phyloP scores from a whole-genome alignment of 345 rosid species.

The Abelmoschus esculentus region DNA sequence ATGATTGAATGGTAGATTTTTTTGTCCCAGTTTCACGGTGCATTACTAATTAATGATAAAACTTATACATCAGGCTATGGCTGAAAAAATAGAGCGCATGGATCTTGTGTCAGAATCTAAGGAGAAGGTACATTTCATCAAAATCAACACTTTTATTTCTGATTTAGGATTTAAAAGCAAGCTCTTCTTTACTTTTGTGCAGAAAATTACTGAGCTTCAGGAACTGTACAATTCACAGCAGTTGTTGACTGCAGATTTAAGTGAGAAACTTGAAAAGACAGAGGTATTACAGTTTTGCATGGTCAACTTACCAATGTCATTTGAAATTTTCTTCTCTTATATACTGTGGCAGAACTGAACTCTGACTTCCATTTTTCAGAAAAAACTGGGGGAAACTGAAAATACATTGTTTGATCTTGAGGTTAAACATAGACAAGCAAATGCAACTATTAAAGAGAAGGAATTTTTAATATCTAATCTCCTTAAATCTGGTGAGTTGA shows the following conservation, averaged over 20 bases:
- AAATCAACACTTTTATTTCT: background rate
- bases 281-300: slow-evolving; percentile 43
- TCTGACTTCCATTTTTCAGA: slow-evolving; percentile 37
- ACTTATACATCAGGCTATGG: slow-evolving; percentile 64
- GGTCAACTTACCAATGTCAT: background rate
- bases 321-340: background rate
- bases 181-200: slow-evolving; percentile 19
- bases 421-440: slow-evolving; percentile 91
- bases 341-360: slow-evolving; percentile 12
- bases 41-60: slow-evolving; percentile 11
- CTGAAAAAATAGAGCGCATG: slow-evolving; percentile 93
- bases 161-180: background rate
- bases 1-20: slow-evolving; percentile 1
- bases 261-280: slow-evolving; percentile 74
- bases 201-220: slow-evolving; percentile 85
- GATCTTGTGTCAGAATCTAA: slow-evolving; percentile 77
- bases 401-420: slow-evolving; percentile 71
- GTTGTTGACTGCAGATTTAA: slow-evolving; percentile 55
- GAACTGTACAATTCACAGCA: slow-evolving; percentile 76
- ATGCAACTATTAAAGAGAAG: slow-evolving; percentile 82
- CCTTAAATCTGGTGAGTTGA: slow-evolving; percentile 68
- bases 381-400: slow-evolving; percentile 82
- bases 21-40: slow-evolving; percentile 3
- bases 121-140: slow-evolving; percentile 51
- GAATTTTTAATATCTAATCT: slow-evolving; percentile 82